Conservation (phyloP, 1,139 yeast genomes). For the Yamadazyma dendronema region DNA sequence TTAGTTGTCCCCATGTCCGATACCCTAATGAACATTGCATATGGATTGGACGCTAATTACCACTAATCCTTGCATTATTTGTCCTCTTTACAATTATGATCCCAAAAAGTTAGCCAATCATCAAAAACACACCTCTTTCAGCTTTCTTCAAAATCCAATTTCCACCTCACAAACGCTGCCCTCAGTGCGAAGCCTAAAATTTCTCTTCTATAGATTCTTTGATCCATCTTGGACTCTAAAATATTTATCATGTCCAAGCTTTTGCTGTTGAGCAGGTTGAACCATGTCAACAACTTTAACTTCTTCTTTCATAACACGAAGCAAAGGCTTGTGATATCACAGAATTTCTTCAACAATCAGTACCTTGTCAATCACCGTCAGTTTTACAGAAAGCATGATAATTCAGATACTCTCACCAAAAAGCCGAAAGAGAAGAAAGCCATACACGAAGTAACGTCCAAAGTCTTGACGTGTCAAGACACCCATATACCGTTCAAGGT, state of each 20-base stretch:
- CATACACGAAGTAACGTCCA: constrained; percentile 17
- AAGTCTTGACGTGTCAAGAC: constrained; percentile 41
- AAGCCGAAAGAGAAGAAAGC: constrained; percentile 8
- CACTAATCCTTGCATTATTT: too few species aligned
- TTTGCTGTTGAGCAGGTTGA: constrained; percentile 5
- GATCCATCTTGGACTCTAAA: constrained; percentile 1
- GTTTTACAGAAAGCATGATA: constrained; percentile 5
- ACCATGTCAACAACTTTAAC: constrained; percentile 31
- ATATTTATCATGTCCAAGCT: constrained; percentile 5
- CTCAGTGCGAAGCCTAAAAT: constrained; percentile 7
- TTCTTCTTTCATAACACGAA: constrained; percentile 42
- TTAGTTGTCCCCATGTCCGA: too few species aligned
- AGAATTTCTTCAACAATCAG: constrained; percentile 38
- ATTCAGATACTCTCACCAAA: neutral
- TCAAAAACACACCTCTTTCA: too few species aligned
- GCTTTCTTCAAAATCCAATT: too few species aligned
- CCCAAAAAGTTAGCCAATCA: too few species aligned
- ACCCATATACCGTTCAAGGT: constrained; percentile 60
- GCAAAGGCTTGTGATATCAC: constrained; percentile 28
- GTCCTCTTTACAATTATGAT: too few species aligned
- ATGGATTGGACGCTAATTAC: too few species aligned
- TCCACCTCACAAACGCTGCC: too few species aligned
- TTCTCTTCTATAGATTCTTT: constrained; percentile 3
- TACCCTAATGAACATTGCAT: too few species aligned
- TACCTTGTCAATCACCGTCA: constrained; percentile 16